phyloP scores from a whole-genome alignment of 2,329 filamentous ascomycete genomes.

The Aureobasidium sp. region DNA sequence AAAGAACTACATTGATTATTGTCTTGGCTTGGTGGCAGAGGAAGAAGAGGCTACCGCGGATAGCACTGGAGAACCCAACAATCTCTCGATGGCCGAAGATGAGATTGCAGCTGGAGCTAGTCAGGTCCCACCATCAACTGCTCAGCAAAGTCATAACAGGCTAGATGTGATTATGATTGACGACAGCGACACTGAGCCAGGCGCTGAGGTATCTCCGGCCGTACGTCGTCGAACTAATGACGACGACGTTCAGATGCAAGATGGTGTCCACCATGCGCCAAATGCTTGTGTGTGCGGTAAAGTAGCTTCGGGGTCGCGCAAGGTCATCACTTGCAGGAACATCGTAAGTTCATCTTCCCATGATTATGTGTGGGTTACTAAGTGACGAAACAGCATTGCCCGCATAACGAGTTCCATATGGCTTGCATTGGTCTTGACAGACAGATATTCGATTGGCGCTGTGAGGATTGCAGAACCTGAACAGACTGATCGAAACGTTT shows the following conservation, averaged over 20 bases:
- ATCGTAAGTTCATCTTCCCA: conserved; percentile 14
- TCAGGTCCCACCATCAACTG: background rate
- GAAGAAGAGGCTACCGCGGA: background rate
- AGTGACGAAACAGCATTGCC: conserved; percentile 14
- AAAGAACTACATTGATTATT: conserved; percentile 18
- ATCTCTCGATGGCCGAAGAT: background rate
- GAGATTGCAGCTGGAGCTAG: background rate
- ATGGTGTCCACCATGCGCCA: background rate
- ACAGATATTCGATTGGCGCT: conserved; percentile 18
- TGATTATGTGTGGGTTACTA: background rate
- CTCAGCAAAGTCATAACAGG: background rate
- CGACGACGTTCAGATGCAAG: background rate
- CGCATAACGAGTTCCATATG: conserved; percentile 20
- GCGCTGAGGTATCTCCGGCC: conserved; percentile 3
- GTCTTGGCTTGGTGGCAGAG: background rate
- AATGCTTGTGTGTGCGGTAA: conserved; percentile 18
- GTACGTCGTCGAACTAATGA: background rate
- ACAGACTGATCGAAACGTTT: background rate
- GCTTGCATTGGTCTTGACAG: conserved; percentile 19
- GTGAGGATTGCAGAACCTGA: conserved; percentile 16
- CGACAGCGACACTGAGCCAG: conserved; percentile 1
- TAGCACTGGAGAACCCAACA: background rate
- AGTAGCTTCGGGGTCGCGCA: conserved; percentile 9
- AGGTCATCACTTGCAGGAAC: conserved; percentile 20
- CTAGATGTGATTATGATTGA: background rate